These are phyloP conservation scores for Colletotrichum sidae DNA, from an alignment of 2,329 filamentous ascomycete species.

Conservation along the genomic window DNA sequence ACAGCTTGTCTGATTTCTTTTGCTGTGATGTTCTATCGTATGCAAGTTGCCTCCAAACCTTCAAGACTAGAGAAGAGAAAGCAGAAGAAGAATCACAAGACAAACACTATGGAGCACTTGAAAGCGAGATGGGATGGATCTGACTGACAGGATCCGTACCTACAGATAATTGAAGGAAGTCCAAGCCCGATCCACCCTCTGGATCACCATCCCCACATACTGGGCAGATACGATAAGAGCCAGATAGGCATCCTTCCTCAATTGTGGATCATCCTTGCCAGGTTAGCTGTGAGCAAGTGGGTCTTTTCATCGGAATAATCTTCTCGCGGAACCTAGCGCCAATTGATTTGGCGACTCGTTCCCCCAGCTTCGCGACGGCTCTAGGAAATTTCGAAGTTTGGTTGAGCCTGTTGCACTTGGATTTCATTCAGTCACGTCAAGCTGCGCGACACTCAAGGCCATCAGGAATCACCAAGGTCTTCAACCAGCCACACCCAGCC, in stretches of 20 bases:
- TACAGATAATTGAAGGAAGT: too few relatives aligned
- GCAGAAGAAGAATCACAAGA: too few relatives aligned
- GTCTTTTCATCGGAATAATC: slow-evolving; percentile 45
- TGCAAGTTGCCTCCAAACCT: too few relatives aligned
- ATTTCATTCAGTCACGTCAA: slow-evolving; percentile 25
- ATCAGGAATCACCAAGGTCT: background rate
- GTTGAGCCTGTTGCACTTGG: slow-evolving; percentile 25
- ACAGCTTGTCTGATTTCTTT: too few relatives aligned
- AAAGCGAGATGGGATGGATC: too few relatives aligned
- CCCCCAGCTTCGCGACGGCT: slow-evolving; percentile 51
- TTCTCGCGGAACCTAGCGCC: slow-evolving; percentile 53
- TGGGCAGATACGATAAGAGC: slow-evolving; percentile 23
- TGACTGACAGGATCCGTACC: too few relatives aligned
- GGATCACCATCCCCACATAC: background rate
- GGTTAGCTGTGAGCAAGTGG: slow-evolving; percentile 18
- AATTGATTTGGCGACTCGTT: slow-evolving; percentile 53
- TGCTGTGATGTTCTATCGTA: too few relatives aligned
- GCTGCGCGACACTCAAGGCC: slow-evolving; percentile 30
- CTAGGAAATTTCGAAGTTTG: slow-evolving; percentile 53
- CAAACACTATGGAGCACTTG: too few relatives aligned
- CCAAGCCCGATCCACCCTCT: too few relatives aligned
- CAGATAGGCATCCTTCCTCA: slow-evolving; percentile 3
- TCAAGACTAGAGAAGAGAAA: too few relatives aligned
- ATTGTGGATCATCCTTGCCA: slow-evolving; percentile 10
- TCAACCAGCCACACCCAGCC: too few relatives aligned